A percentile compares a stretch with the other conserved stretches of the same genome.
Conservation (phyloP, 352 stramenopile species). For the Phytophthora boehmeriae region DNA sequence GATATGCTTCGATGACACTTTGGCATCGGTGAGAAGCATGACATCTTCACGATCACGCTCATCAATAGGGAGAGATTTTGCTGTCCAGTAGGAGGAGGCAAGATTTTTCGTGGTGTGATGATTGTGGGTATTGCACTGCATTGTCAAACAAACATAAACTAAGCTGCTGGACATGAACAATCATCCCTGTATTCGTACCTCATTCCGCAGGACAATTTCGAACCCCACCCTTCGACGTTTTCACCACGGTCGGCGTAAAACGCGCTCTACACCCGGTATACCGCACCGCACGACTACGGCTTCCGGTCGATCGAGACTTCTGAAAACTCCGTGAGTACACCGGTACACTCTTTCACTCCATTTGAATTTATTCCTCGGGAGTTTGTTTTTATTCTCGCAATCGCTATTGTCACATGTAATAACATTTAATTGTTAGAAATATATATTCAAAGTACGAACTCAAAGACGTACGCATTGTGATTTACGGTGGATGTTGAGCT, state of each 20-base stretch:
- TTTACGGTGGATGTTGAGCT: neutral
- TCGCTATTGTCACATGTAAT: neutral
- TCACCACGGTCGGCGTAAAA: neutral
- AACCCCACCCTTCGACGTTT: neutral
- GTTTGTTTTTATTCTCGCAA: too few relatives aligned
- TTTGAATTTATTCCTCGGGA: neutral
- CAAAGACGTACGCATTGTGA: neutral
- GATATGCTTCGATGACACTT: conserved; percentile 5
- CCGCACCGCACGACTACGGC: conserved; percentile 2
- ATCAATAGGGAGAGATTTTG: conserved; percentile 8
- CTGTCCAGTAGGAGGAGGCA: conserved; percentile 9
- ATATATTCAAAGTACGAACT: neutral
- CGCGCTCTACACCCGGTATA: conserved; percentile 8
- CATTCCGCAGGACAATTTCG: conserved; percentile 1
- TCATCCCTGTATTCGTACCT: conserved; percentile 11
- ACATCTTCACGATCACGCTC: conserved; percentile 12
- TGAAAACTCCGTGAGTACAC: conserved; percentile 17
- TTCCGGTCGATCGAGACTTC: conserved; percentile 7
- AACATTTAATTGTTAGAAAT: too few relatives aligned
- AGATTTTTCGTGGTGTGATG: neutral
- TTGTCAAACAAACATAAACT: neutral
- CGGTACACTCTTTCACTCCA: conserved; percentile 7
- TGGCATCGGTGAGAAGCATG: conserved; percentile 8
- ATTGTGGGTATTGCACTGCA: conserved; percentile 6
- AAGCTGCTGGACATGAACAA: neutral